Evolutionary conservation across 805 yeast species (phyloP).

Genomic region (Candida morakotiae): DNA sequence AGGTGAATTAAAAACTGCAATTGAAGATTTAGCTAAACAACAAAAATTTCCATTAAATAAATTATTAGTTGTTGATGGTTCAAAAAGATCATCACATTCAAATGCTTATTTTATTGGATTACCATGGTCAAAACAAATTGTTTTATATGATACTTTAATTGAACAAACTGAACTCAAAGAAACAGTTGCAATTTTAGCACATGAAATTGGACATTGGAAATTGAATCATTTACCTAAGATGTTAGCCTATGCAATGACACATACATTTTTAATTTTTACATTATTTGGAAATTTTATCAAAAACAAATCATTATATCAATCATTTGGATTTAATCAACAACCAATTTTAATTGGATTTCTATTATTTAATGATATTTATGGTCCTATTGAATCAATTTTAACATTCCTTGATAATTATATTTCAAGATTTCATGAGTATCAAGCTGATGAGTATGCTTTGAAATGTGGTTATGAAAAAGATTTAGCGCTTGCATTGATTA

Average conservation of each 20-base stretch:
- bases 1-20: slow-evolving; percentile 79
- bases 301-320: slow-evolving; percentile 69
- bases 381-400: slow-evolving; percentile 70
- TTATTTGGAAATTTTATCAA: slow-evolving; percentile 76
- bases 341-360: slow-evolving; percentile 82
- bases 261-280: slow-evolving; percentile 61
- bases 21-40: slow-evolving; percentile 71
- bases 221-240: slow-evolving; percentile 80
- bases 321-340: slow-evolving; percentile 70
- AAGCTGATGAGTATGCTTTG: slow-evolving; percentile 88
- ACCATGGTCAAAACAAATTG: slow-evolving; percentile 97
- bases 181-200: slow-evolving; percentile 94
- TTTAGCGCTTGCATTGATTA: slow-evolving; percentile 69
- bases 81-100: slow-evolving; percentile 92
- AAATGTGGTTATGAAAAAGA: slow-evolving; percentile 65
- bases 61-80: slow-evolving; percentile 91
- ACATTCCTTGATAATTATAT: slow-evolving; percentile 65
- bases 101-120: slow-evolving; percentile 95
- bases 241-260: slow-evolving; percentile 60
- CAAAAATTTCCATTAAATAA: slow-evolving; percentile 84
- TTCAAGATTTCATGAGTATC: slow-evolving; percentile 85
- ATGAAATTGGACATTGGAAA: slow-evolving; percentile 98
- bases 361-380: slow-evolving; percentile 71
- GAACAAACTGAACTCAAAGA: slow-evolving; percentile 72
- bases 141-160: slow-evolving; percentile 86